These are phyloP conservation scores for Colletotrichum shisoi DNA, from an alignment of 2,329 filamentous ascomycete genomes.

Conservation along the genomic window DNA sequence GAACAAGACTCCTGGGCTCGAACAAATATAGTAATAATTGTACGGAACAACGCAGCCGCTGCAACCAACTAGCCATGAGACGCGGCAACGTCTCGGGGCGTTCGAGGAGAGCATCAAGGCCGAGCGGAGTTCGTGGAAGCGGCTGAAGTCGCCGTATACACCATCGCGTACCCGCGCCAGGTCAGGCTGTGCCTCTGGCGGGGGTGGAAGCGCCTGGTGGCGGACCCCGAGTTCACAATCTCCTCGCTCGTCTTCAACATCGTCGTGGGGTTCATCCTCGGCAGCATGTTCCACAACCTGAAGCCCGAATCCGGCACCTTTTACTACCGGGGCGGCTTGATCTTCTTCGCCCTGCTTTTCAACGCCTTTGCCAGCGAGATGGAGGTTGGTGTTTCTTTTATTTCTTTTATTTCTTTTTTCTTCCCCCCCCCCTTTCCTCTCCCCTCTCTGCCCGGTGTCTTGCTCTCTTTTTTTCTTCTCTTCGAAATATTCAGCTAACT, in stretches of 20 bases:
- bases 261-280: conserved; percentile 62
- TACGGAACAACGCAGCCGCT: too few species aligned
- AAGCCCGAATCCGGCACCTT: conserved; percentile 62
- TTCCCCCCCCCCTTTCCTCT: too few species aligned
- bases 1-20: too few species aligned
- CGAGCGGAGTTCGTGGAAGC: conserved; percentile 60
- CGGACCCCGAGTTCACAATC: conserved; percentile 71
- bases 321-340: conserved; percentile 50
- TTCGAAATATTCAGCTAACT: not conserved
- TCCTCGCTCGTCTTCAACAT: conserved; percentile 62
- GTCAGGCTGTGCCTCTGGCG: conserved; percentile 66
- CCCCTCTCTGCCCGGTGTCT: too few species aligned
- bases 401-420: too few species aligned
- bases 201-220: conserved; percentile 71
- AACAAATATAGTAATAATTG: too few species aligned
- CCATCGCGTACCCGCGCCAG: conserved; percentile 69
- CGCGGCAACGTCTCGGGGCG: conserved; percentile 32
- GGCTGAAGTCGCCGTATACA: conserved; percentile 71
- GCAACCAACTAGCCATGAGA: not conserved
- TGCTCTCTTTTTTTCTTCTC: not conserved
- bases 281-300: conserved; percentile 72
- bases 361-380: conserved; percentile 44
- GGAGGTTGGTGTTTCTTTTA: conserved; percentile 37
- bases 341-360: conserved; percentile 49
- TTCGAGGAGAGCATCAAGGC: conserved; percentile 35